Percentiles rank a stretch among this genome's conserved stretches.
Evolutionary conservation across 352 stramenopile species (phyloP).

Genomic region (Phytophthora sp.): DNA sequence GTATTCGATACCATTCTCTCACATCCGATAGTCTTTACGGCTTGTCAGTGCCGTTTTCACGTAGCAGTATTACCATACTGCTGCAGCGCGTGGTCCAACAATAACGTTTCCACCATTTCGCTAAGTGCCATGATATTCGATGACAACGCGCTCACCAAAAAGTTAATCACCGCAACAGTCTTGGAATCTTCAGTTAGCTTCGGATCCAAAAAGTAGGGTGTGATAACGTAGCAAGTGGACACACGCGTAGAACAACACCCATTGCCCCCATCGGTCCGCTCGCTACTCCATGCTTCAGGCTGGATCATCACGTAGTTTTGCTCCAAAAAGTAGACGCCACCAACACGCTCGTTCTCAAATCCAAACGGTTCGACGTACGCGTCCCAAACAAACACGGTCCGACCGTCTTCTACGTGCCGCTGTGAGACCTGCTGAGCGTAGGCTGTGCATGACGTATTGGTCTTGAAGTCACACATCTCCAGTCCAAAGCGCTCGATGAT

Average conservation of each 20-base stretch:
- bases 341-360: conserved; percentile 46
- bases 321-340: conserved; percentile 52
- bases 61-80: background rate
- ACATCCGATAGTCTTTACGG: no score
- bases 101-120: conserved; percentile 53
- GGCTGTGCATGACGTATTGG: conserved; percentile 51
- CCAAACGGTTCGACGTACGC: conserved; percentile 56
- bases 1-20: no score
- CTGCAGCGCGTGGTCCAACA: conserved; percentile 31
- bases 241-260: conserved; percentile 42
- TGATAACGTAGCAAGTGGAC: conserved; percentile 57
- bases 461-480: conserved; percentile 51
- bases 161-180: conserved; percentile 42
- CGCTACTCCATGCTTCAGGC: conserved; percentile 24
- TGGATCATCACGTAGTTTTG: conserved; percentile 67
- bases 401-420: conserved; percentile 54
- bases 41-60: no score
- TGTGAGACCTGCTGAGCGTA: conserved; percentile 56
- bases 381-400: conserved; percentile 63
- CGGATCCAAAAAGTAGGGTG: conserved; percentile 42
- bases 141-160: conserved; percentile 41
- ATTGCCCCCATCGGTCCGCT: background rate
- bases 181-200: conserved; percentile 32
- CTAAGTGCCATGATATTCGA: conserved; percentile 40
- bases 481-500: conserved; percentile 59